phyloP scores from a whole-genome alignment of 352 stramenopile species.

The Globisporangium abappressorium region DNA sequence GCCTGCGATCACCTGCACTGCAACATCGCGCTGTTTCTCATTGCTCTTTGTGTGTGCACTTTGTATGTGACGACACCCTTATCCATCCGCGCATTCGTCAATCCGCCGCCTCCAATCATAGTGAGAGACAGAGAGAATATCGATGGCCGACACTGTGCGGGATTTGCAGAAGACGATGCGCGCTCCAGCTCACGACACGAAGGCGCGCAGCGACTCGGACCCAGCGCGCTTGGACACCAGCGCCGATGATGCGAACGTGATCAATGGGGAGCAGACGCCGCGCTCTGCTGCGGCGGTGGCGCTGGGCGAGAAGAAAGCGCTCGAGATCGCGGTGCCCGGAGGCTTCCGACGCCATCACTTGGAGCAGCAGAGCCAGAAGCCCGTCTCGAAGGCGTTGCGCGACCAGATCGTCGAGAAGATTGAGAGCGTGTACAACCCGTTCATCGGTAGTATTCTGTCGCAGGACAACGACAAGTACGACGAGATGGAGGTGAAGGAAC shows the following conservation, averaged over 20 bases:
- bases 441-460: slow-evolving; percentile 78
- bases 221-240: slow-evolving; percentile 25
- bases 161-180: slow-evolving; percentile 50
- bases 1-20: background rate
- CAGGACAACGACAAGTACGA: slow-evolving; percentile 83
- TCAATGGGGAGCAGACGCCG: slow-evolving; percentile 15
- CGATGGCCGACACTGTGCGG: slow-evolving; percentile 46
- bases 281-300: slow-evolving; percentile 27
- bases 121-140: background rate
- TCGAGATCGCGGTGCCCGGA: slow-evolving; percentile 65
- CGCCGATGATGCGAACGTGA: background rate
- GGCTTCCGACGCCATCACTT: slow-evolving; percentile 75
- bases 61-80: background rate
- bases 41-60: background rate
- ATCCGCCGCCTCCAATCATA: background rate
- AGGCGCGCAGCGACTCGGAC: slow-evolving; percentile 51
- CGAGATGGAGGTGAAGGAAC: slow-evolving; percentile 64
- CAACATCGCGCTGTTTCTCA: background rate
- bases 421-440: slow-evolving; percentile 75
- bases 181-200: slow-evolving; percentile 22
- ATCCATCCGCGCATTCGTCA: background rate
- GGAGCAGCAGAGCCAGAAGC: slow-evolving; percentile 30
- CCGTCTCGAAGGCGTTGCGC: slow-evolving; percentile 52
- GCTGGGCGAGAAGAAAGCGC: slow-evolving; percentile 27
- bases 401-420: slow-evolving; percentile 74